Conservation (phyloP, 2,329 filamentous ascomycete species). For the Proliferodiscus dingleyae region DNA sequence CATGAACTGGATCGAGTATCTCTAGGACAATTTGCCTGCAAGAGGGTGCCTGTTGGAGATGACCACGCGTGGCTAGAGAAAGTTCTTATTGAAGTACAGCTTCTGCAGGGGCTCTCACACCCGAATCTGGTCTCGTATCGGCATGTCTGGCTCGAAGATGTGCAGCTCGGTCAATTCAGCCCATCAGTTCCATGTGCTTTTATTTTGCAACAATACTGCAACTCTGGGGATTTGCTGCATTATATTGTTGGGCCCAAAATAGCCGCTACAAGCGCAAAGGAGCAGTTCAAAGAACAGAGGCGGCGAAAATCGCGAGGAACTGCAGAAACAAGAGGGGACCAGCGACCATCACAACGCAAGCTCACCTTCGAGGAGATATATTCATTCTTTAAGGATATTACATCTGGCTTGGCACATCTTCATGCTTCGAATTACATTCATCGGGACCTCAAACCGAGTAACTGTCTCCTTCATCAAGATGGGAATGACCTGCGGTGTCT, state of each 20-base stretch:
- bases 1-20: constrained; percentile 87
- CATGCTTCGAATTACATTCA: constrained; percentile 93
- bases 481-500: constrained; percentile 70
- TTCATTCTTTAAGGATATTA: constrained; percentile 93
- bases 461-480: constrained; percentile 79
- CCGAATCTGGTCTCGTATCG: constrained; percentile 95
- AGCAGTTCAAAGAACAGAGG: constrained; percentile 84
- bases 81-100: constrained; percentile 85
- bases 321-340: constrained; percentile 42
- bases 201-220: constrained; percentile 97
- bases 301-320: constrained; percentile 77
- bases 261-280: constrained; percentile 60
- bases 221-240: constrained; percentile 81
- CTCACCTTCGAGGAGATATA: constrained; percentile 88
- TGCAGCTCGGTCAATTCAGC: constrained; percentile 76
- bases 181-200: constrained; percentile 92
- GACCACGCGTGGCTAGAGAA: constrained; percentile 95
- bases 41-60: constrained; percentile 90
- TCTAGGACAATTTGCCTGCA: constrained; percentile 91
- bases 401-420: constrained; percentile 82
- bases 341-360: constrained; percentile 23
- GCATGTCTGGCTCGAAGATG: constrained; percentile 94
- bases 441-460: constrained; percentile 91
- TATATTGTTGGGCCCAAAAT: constrained; percentile 71
- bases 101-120: constrained; percentile 86